These are phyloP conservation scores for Phytopythium litorale DNA, from an alignment of 352 stramenopile species.

Conservation along the genomic window DNA sequence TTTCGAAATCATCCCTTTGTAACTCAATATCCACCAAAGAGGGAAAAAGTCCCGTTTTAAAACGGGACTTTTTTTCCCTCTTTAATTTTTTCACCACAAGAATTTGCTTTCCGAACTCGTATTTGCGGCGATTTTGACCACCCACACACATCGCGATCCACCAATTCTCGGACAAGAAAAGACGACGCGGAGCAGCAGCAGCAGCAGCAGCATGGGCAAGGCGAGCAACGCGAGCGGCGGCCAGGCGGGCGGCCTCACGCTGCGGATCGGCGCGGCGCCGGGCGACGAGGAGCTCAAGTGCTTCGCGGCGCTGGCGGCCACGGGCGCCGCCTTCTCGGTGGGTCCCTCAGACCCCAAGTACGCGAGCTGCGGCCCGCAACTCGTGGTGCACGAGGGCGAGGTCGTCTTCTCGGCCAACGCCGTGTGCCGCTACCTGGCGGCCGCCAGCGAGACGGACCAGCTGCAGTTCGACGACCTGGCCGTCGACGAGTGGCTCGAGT, in stretches of 20 bases:
- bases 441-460: slow-evolving; percentile 23
- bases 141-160: neutral
- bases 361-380: slow-evolving; percentile 48
- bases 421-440: slow-evolving; percentile 68
- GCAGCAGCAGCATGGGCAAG: slow-evolving; percentile 1
- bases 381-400: slow-evolving; percentile 31
- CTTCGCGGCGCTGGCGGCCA: slow-evolving; percentile 59
- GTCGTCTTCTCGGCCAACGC: slow-evolving; percentile 76
- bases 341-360: slow-evolving; percentile 56
- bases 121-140: neutral
- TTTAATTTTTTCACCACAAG: too few species aligned
- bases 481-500: slow-evolving; percentile 83
- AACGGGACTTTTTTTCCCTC: too few species aligned
- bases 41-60: too few species aligned
- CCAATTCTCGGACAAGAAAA: neutral
- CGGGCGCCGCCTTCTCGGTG: slow-evolving; percentile 40
- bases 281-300: slow-evolving; percentile 81
- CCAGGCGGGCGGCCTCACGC: slow-evolving; percentile 29
- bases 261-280: slow-evolving; percentile 57
- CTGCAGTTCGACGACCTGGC: slow-evolving; percentile 69
- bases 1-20: too few species aligned
- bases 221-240: neutral
- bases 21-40: too few species aligned
- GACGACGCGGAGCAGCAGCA: neutral
- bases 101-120: neutral